Percentiles rank a stretch among this genome's conserved stretches.
Evolutionary conservation across 208 protist genomes (phyloP).

Genomic region (Herpetomonas samuelpessoai): DNA sequence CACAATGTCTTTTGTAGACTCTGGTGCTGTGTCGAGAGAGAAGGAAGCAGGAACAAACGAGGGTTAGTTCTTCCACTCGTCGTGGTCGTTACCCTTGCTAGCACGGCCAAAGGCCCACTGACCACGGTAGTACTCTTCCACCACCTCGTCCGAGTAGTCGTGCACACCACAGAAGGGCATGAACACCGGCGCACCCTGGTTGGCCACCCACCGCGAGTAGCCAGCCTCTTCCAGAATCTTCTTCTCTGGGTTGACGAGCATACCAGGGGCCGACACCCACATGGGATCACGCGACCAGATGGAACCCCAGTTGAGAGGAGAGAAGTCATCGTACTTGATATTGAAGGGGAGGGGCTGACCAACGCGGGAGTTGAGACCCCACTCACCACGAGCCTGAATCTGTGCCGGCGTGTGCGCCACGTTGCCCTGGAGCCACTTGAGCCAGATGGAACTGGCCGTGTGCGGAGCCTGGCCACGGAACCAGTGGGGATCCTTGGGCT

Average conservation of each 20-base stretch:
- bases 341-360: slow-evolving; percentile 80
- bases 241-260: slow-evolving; percentile 79
- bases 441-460: slow-evolving; percentile 64
- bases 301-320: slow-evolving; percentile 59
- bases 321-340: slow-evolving; percentile 82
- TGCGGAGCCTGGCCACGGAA: slow-evolving; percentile 78
- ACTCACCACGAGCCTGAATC: slow-evolving; percentile 85
- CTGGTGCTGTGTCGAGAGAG: slow-evolving; percentile 1
- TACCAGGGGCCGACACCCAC: slow-evolving; percentile 67
- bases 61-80: slow-evolving; percentile 86
- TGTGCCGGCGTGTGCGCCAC: slow-evolving; percentile 83
- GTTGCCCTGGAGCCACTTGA: slow-evolving; percentile 85
- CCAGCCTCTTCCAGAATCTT: slow-evolving; percentile 76
- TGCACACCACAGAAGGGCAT: slow-evolving; percentile 90
- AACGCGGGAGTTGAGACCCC: slow-evolving; percentile 81
- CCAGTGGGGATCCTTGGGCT: slow-evolving; percentile 84
- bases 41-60: background rate
- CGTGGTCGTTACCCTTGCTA: slow-evolving; percentile 88
- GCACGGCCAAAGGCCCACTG: slow-evolving; percentile 81
- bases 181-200: slow-evolving; percentile 80
- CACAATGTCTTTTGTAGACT: background rate
- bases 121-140: slow-evolving; percentile 90
- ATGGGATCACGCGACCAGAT: slow-evolving; percentile 77
- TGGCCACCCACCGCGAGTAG: slow-evolving; percentile 81
- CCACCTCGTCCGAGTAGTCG: slow-evolving; percentile 85